phyloP scores from a whole-genome alignment of 768 basidiomycete genomes.

The Steccherinum ochraceum region DNA sequence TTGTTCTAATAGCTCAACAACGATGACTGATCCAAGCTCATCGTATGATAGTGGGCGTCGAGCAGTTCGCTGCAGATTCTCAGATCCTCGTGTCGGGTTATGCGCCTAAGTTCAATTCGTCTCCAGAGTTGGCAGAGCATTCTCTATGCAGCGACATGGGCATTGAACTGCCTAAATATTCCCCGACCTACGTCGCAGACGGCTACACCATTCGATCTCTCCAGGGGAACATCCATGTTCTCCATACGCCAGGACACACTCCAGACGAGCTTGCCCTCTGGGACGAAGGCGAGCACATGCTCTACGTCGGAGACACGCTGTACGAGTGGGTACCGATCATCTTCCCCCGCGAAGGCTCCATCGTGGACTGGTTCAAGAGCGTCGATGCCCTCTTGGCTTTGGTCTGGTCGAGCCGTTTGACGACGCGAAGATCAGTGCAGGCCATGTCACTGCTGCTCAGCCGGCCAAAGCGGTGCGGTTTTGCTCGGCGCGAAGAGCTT shows the following conservation, averaged over 20 bases:
- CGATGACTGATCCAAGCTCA: too few relatives aligned
- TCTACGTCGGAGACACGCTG: slow-evolving; percentile 52
- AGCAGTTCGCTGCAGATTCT: slow-evolving; percentile 43
- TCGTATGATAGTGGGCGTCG: slow-evolving; percentile 38
- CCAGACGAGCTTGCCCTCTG: slow-evolving; percentile 54
- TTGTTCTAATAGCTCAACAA: neutral
- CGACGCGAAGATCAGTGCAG: slow-evolving; percentile 36
- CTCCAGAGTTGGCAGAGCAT: slow-evolving; percentile 34
- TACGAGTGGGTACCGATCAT: slow-evolving; percentile 52
- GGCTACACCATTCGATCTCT: slow-evolving; percentile 23
- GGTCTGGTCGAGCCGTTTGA: slow-evolving; percentile 17
- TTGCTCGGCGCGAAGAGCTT: slow-evolving; percentile 35
- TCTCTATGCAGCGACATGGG: slow-evolving; percentile 39
- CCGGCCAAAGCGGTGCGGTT: slow-evolving; percentile 43
- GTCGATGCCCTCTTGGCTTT: slow-evolving; percentile 38
- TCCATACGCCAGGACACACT: slow-evolving; percentile 55
- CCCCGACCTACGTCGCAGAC: slow-evolving; percentile 40
- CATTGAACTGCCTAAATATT: slow-evolving; percentile 39
- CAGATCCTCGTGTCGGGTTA: slow-evolving; percentile 43
- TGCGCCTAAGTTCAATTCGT: slow-evolving; percentile 37
- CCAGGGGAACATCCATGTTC: slow-evolving; percentile 14
- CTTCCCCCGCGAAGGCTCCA: slow-evolving; percentile 49
- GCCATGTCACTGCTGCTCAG: slow-evolving; percentile 39
- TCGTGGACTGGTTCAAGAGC: slow-evolving; percentile 40
- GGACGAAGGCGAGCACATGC: slow-evolving; percentile 41